Base-by-base conservation (phyloP, 1,284 basidiomycete genomes). In the Rhizoctonia solani region DNA sequence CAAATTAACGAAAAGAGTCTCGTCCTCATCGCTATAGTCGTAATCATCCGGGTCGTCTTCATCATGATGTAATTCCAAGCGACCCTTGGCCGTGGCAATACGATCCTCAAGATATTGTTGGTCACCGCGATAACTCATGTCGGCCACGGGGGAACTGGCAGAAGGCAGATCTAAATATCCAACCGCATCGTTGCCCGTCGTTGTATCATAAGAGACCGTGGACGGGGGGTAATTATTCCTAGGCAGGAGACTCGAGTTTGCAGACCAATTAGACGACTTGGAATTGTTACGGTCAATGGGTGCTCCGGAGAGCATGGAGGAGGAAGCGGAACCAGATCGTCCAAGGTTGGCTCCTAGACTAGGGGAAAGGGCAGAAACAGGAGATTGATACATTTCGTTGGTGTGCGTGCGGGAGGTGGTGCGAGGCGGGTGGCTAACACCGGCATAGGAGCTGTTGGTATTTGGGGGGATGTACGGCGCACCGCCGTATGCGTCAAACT, bases 1-100 rank as follows among this genome's bases (percentile, higher is more conserved):
- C 47, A 93, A 89, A 75, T 97, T 93, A 75, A 96, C 88, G 76
- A 91, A 95, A 30, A 84, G 81, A 70, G 86, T 85, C 67, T 88
- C 88, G 66, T 91, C 88, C 23, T 89, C 86, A 61, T 90, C 87
- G 32, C 72, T 52, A 21, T 79, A 61, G 21, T 61, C 82, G 16
- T 77, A 77, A 32, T 78, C 78, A 34, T 74, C 74, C 4, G 70
- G 73, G 46, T 77, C 85, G 50, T 87, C 87, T 66, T 85, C 86
- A n/a, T n/a, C n/a, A n/a, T n/a, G n/a, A 27, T 81, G 68, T n/a
- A 69, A 55, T 42, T 63, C 70, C 16, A 69, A 65, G 16, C 69
- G 63, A n/a, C 61, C 56, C 49, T 71, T 72, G 53, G 70, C 69
- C 19, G 58, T 67, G 11, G 66, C 63, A 39, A 69, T 67, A 41